phyloP scores from a whole-genome alignment of 495 filamentous ascomycete genomes.

The Podospora anserina region DNA sequence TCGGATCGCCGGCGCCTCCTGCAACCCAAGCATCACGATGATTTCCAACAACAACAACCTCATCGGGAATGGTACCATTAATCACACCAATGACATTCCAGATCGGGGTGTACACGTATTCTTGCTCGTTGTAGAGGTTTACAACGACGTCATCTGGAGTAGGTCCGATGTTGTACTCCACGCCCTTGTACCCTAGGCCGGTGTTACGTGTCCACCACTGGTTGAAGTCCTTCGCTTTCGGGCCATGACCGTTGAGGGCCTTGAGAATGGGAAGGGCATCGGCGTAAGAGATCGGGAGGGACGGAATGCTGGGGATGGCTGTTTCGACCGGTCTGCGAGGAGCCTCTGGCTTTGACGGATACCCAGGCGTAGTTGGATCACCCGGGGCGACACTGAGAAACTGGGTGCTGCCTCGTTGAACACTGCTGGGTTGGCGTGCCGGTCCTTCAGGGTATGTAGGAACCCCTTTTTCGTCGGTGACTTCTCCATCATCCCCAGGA shows the following conservation, averaged over 20 bases:
- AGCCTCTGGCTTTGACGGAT: constrained; percentile 85
- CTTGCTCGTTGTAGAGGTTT: constrained; percentile 82
- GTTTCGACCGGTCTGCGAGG: constrained; percentile 68
- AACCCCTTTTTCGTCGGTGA: constrained; percentile 78
- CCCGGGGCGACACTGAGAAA: constrained; percentile 69
- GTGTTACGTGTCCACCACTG: constrained; percentile 65
- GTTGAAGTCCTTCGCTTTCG: constrained; percentile 73
- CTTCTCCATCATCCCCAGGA: constrained; percentile 81
- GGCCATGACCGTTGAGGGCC: constrained; percentile 84
- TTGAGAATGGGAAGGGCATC: constrained; percentile 84
- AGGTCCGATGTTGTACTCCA: constrained; percentile 89
- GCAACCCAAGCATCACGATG: constrained; percentile 94
- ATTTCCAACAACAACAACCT: constrained; percentile 85
- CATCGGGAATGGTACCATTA: constrained; percentile 77
- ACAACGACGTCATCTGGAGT: constrained; percentile 71
- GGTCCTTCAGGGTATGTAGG: constrained; percentile 81
- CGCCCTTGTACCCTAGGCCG: constrained; percentile 75
- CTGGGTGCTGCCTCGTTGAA: constrained; percentile 87
- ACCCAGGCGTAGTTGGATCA: constrained; percentile 83
- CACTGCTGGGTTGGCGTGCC: constrained; percentile 80
- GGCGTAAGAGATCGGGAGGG: constrained; percentile 82
- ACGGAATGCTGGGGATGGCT: constrained; percentile 80
- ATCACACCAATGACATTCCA: constrained; percentile 97
- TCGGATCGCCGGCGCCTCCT: constrained; percentile 83
- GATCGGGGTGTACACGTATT: constrained; percentile 82